phyloP scores from a whole-genome alignment of 495 filamentous ascomycete species.

The Clavariopsis aquatica region DNA sequence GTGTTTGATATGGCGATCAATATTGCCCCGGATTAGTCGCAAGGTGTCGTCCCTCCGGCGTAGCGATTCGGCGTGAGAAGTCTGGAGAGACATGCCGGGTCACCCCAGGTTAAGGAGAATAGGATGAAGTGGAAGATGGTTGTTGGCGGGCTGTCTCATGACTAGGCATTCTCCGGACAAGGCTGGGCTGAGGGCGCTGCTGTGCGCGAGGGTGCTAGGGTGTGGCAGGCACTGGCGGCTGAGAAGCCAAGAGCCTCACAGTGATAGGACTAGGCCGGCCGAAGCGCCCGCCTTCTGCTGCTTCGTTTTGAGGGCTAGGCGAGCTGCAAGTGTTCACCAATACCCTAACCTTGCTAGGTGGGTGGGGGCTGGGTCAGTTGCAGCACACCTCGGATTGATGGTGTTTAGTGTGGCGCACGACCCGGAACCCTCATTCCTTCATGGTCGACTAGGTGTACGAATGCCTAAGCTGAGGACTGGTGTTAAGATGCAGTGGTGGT shows the following conservation, averaged over 20 bases:
- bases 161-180: constrained; percentile 4
- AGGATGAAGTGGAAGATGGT: not conserved
- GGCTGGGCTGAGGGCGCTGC: not conserved
- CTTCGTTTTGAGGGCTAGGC: too few relatives aligned
- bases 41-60: not conserved
- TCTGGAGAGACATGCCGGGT: not conserved
- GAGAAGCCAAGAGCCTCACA: not conserved
- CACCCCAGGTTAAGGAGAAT: not conserved
- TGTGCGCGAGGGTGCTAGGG: not conserved
- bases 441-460: too few relatives aligned
- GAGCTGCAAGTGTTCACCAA: too few relatives aligned
- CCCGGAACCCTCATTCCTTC: too few relatives aligned
- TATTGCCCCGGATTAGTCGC: not conserved
- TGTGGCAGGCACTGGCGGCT: not conserved
- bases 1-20: not conserved
- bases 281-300: too few relatives aligned
- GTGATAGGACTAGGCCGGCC: too few relatives aligned
- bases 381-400: too few relatives aligned
- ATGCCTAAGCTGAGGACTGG: too few relatives aligned
- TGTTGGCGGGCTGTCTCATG: not conserved
- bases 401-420: too few relatives aligned
- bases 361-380: too few relatives aligned
- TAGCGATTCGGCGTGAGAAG: not conserved
- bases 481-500: too few relatives aligned
- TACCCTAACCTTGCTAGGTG: too few relatives aligned